Evolutionary conservation across 192 early-diverging fungal species (phyloP), one percentile per base, ranked within the genome.

Genomic region (Phlyctochytrium bullatum): DNA sequence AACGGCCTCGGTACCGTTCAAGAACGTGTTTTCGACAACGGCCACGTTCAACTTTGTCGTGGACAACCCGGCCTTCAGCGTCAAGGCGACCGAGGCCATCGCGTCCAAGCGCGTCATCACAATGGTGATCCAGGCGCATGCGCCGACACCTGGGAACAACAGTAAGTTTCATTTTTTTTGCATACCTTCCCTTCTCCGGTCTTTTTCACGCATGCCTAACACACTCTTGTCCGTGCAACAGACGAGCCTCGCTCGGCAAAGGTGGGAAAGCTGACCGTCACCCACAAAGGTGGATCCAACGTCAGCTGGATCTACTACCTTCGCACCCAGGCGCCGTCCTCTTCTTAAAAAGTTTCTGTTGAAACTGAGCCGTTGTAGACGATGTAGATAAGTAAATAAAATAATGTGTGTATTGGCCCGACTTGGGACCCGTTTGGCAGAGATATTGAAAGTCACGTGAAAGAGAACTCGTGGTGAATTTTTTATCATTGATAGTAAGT

Each of bases 1-100:
- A 3, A 52, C 75, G 0, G 52, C 80, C 0, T 36, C 73, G 1
- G 61, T 87, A 6, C 63, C 78, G 3, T 87, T 87, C 73, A 88
- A 87, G 47, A 87, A 87, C 66, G 84, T 87, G 17, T 85, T 85
- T 63, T 73, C 64, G 20, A 36, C 57, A 16, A 65, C 64, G 17
- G 82, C 86, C 4, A 68, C 79, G 1, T 87, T 87, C 59, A 75
- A 27, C 57, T 78, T 78, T 58, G 68, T 75, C 4, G 79, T 87
- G 65, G 86, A 87, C 62, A 87, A 87, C 64, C 76, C 84, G 0
- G 75, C 75, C 10, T 87, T 87, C 74, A 54, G 66, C 12, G 79
- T 86, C 35, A 87, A 85, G 59, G 74, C 69, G 2, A 52, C 59
- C 16, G 86, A 87, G 66, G 78, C 78, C 0, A 76, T 87, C 40